phyloP scores from a whole-genome alignment of 257 asterid genomes.

The Salvia splendens region DNA sequence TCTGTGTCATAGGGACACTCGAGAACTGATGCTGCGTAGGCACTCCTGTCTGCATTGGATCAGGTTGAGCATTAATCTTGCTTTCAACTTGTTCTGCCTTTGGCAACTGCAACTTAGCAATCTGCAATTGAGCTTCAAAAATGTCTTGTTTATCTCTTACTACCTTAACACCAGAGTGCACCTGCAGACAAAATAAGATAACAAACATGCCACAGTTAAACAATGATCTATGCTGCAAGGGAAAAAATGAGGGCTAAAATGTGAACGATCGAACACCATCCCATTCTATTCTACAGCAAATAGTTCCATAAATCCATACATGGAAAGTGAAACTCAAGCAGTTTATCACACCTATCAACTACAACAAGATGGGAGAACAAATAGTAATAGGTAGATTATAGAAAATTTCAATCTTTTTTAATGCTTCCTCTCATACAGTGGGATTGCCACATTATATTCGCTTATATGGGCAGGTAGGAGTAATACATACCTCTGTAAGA shows the following conservation, averaged over 20 bases:
- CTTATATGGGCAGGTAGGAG: conserved; percentile 16
- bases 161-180: conserved; percentile 63
- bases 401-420: background rate
- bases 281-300: background rate
- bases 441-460: conserved; percentile 5
- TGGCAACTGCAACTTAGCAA: conserved; percentile 61
- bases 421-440: too few species aligned
- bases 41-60: conserved; percentile 46
- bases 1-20: conserved; percentile 41
- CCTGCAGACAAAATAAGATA: conserved; percentile 52
- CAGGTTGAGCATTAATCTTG: conserved; percentile 45
- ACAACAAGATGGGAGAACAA: background rate
- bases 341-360: background rate
- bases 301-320: background rate
- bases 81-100: conserved; percentile 57
- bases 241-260: background rate
- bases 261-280: background rate
- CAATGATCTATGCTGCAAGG: conserved; percentile 19
- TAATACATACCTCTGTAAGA: conserved; percentile 65
- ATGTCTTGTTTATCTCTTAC: conserved; percentile 83
- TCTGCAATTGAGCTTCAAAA: conserved; percentile 65
- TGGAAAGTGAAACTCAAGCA: conserved; percentile 8
- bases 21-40: conserved; percentile 63
- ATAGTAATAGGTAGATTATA: background rate
- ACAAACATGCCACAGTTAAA: conserved; percentile 21